These are phyloP conservation scores for Pythium biforme DNA, from an alignment of 352 stramenopile species.

Conservation along the genomic window DNA sequence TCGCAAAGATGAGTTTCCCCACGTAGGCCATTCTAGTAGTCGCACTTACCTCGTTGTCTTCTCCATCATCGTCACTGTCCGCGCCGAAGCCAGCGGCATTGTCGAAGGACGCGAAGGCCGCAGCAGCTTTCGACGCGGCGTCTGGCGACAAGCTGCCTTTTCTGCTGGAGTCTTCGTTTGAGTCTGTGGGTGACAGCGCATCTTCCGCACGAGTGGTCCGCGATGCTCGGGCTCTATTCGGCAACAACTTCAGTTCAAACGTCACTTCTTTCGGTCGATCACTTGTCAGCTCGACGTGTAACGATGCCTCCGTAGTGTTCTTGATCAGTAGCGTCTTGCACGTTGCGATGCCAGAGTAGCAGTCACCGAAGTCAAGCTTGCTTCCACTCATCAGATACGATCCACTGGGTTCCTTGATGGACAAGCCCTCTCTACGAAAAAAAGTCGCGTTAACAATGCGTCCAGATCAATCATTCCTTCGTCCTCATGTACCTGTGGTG, in stretches of 20 bases:
- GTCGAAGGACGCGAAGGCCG: constrained; percentile 58
- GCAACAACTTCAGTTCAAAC: constrained; percentile 84
- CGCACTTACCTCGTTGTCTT: constrained; percentile 75
- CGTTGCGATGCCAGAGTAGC: constrained; percentile 79
- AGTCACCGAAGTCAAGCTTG: constrained; percentile 88
- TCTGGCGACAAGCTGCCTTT: constrained; percentile 72
- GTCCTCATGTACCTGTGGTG: constrained; percentile 61
- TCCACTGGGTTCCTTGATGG: constrained; percentile 81
- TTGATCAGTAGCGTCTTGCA: constrained; percentile 81
- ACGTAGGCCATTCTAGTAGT: not conserved
- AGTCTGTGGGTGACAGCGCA: constrained; percentile 65
- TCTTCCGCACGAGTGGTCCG: constrained; percentile 60
- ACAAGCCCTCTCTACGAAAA: constrained; percentile 67
- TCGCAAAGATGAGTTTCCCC: not conserved
- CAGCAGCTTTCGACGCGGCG: constrained; percentile 44
- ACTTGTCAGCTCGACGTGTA: constrained; percentile 85
- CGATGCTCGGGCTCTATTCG: constrained; percentile 67
- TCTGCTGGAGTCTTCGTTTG: constrained; percentile 67
- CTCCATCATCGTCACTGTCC: constrained; percentile 83
- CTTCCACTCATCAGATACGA: constrained; percentile 87
- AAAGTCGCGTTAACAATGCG: not conserved
- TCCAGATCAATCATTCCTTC: too few species aligned
- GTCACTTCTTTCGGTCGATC: constrained; percentile 87
- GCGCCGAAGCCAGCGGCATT: constrained; percentile 43
- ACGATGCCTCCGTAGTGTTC: constrained; percentile 80